Evolutionary conservation across 352 stramenopile species (phyloP).

Genomic region (Plasmopara viticola): DNA sequence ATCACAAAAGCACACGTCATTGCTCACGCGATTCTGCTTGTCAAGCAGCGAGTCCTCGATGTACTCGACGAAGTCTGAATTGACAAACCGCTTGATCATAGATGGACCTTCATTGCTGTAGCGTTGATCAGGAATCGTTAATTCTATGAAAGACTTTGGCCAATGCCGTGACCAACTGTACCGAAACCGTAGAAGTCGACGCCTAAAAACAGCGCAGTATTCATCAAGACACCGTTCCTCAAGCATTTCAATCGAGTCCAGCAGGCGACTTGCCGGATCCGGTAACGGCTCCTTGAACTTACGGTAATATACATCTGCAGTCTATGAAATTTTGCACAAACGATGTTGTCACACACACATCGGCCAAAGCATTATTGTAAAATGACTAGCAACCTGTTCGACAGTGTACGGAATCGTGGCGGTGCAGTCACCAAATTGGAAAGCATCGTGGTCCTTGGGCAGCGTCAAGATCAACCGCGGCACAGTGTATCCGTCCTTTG

Average conservation of each 20-base stretch:
- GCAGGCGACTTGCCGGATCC: constrained; percentile 45
- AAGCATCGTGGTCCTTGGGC: constrained; percentile 32
- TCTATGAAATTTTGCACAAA: constrained; percentile 18
- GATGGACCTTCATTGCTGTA: constrained; percentile 63
- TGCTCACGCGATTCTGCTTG: constrained; percentile 56
- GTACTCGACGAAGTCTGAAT: constrained; percentile 65
- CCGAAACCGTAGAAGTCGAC: constrained; percentile 52
- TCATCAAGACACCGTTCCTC: constrained; percentile 50
- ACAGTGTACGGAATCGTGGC: constrained; percentile 45
- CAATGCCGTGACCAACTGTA: constrained; percentile 7
- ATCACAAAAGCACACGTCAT: background rate
- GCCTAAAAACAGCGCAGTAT: constrained; percentile 53
- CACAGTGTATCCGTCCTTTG: constrained; percentile 12
- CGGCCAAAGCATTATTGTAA: background rate
- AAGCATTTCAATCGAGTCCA: constrained; percentile 35
- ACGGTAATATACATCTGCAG: constrained; percentile 63
- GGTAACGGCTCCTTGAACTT: constrained; percentile 77
- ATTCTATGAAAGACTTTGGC: background rate
- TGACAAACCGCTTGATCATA: constrained; percentile 75
- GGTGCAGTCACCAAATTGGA: constrained; percentile 45
- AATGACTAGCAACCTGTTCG: constrained; percentile 37
- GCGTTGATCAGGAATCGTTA: background rate
- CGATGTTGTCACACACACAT: background rate
- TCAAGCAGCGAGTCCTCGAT: constrained; percentile 72
- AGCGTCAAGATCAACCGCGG: constrained; percentile 36